A percentile compares a stretch with the other conserved stretches of the same genome.
Conservation (phyloP, 495 filamentous ascomycete species). For the Copromyces sp. region DNA sequence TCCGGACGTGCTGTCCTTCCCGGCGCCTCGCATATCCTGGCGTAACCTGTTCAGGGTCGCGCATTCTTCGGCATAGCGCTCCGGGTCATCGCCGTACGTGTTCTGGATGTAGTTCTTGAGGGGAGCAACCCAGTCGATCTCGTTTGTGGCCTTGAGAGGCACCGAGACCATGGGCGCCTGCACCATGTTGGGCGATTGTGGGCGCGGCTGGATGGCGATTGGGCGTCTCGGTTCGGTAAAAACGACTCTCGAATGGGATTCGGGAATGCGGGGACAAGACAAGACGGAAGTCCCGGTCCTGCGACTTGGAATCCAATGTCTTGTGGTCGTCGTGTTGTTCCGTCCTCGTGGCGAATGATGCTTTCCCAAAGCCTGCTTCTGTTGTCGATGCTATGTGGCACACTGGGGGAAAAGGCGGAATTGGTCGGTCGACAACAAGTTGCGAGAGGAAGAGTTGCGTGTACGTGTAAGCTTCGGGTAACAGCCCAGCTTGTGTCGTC, state of each 20-base stretch:
- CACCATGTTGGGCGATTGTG: slow-evolving; percentile 40
- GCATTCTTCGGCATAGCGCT: slow-evolving; percentile 90
- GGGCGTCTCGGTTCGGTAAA: background rate
- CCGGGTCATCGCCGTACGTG: slow-evolving; percentile 93
- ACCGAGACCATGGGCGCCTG: slow-evolving; percentile 86
- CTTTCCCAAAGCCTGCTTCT: background rate
- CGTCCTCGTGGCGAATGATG: background rate
- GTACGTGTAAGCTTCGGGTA: background rate
- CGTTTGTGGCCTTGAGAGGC: slow-evolving; percentile 95
- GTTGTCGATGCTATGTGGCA: background rate
- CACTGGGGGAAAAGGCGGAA: background rate
- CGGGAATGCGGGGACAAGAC: background rate
- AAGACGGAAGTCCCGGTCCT: background rate
- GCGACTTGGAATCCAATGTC: background rate
- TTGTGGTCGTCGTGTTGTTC: background rate
- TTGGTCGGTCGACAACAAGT: background rate
- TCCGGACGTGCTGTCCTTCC: slow-evolving; percentile 91
- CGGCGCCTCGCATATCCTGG: slow-evolving; percentile 97
- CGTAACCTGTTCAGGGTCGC: slow-evolving; percentile 89
- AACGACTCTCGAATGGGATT: background rate
- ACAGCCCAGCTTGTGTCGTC: background rate
- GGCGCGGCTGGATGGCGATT: background rate
- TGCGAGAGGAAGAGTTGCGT: background rate
- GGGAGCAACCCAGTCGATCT: slow-evolving; percentile 95
- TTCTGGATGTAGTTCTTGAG: slow-evolving; percentile 88